Percentiles rank a stretch among this genome's conserved stretches.
Conservation (phyloP, 2,329 filamentous ascomycete genomes). For the Metarhizium brunneum region DNA sequence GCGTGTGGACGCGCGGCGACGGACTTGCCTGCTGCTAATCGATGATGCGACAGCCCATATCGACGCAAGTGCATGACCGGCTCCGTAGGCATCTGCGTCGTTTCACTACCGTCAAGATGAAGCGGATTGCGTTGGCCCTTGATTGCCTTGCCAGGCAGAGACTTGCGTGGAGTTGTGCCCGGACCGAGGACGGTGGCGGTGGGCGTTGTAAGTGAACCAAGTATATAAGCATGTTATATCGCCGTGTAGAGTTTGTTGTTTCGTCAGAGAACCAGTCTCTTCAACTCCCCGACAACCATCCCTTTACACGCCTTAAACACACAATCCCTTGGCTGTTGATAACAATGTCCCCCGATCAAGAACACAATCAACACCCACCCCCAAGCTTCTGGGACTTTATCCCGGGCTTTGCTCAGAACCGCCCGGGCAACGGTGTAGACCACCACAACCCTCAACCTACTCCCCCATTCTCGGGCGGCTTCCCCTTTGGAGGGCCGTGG, state of each 20-base stretch:
- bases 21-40: neutral
- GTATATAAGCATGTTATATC: neutral
- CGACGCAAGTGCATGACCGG: neutral
- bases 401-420: conserved; percentile 19
- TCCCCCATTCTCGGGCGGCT: conserved; percentile 20
- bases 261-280: neutral
- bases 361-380: neutral
- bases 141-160: neutral
- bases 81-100: too few species aligned
- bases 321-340: neutral
- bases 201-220: neutral
- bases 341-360: conserved; percentile 9
- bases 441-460: conserved; percentile 17
- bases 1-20: neutral
- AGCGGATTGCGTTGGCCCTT: neutral
- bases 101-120: too few species aligned
- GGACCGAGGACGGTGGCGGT: neutral
- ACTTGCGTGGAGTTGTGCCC: neutral
- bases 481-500: conserved; percentile 21
- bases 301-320: neutral
- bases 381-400: conserved; percentile 24
- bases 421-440: conserved; percentile 28
- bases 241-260: neutral
- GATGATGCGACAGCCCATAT: too few species aligned
- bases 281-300: neutral